Percentiles rank a stretch among this genome's conserved stretches.
phyloP scores from a whole-genome alignment of 805 yeast genomes.

The Sugiyamaella chiloensis region DNA sequence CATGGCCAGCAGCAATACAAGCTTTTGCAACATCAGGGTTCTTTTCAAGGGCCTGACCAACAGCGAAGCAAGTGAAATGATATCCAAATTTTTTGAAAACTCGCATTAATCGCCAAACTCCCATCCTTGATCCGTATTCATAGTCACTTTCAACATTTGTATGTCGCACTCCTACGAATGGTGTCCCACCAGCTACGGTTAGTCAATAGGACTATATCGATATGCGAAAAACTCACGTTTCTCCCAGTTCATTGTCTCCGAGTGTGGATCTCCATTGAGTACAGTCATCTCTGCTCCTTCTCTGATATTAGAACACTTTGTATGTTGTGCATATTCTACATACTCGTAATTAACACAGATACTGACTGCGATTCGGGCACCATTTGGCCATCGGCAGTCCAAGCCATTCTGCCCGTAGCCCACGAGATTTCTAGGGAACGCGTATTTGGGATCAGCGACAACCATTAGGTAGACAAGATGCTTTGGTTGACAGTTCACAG shows the following conservation, averaged over 20 bases:
- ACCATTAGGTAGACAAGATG: neutral
- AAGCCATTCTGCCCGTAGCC: constrained; percentile 36
- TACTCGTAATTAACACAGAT: constrained; percentile 36
- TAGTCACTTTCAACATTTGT: constrained; percentile 34
- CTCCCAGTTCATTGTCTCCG: constrained; percentile 29
- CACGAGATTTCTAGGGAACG: constrained; percentile 29
- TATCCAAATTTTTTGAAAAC: constrained; percentile 33
- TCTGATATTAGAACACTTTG: constrained; percentile 9
- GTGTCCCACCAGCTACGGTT: constrained; percentile 9
- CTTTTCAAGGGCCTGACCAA: constrained; percentile 38
- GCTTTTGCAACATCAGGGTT: constrained; percentile 37
- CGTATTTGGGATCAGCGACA: constrained; percentile 13
- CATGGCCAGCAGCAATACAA: constrained; percentile 38
- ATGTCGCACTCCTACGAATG: constrained; percentile 11
- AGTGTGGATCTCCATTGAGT: constrained; percentile 32
- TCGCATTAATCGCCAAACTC: constrained; percentile 36
- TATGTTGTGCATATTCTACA: neutral
- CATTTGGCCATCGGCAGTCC: constrained; percentile 36
- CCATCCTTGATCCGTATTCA: constrained; percentile 37
- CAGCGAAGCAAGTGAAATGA: constrained; percentile 38
- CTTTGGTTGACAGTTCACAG: no score
- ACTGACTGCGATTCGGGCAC: constrained; percentile 33
- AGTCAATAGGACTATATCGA: neutral
- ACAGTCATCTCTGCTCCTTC: constrained; percentile 37
- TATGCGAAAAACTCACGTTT: constrained; percentile 2